Evolutionary conservation across 441 rosid species (phyloP), one percentile per base, ranked within the genome.

Genomic region (Sinapis alba): DNA sequence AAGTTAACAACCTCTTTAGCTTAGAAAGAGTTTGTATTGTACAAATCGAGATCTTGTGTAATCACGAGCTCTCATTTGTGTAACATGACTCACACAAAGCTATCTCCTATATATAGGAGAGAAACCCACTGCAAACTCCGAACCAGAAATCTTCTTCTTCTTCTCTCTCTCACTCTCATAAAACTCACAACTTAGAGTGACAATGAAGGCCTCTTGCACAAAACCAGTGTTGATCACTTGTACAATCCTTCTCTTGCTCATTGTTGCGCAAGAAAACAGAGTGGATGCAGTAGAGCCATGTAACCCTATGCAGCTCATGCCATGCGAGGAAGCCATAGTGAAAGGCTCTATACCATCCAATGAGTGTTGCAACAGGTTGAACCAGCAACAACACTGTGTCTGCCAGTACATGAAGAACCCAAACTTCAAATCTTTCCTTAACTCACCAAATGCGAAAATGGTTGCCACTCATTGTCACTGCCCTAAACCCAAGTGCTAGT

Each of bases 371-470:
- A 77, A 21, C 64, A 90, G 83, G 86, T 85, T 91, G 86, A 84
- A 61, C 66, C 83, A 89, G 53, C 99, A 95, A 83, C 82, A 85
- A 79, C 98, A 93, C 58, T 95, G 99, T 74, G 89, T 93, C 72
- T 95, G 97, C 89, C 81, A 86, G 45, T 95, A 95, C 85, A 83
- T 93, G 63, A 83, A 66, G 74, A 87, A 92, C 71, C 97, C 94
- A 0, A 80, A 57, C 1, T 85, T 95, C 61, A 84, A 77, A 83
- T 83, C 83, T 78, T 86, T 89, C 47, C 81, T 92, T 19, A 81
- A 86, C 83, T 75, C 91, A 28, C 94, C 96, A 5, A 92, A 92
- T 78, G 98, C 99, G 58, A 92, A 86, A 87, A 92, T 78, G 51
- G 92, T 95, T 43, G 94, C 98, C 3, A 70, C 7, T 68, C 77